Conservation (phyloP, 179 eudicot genomes). For the Corrigiola litoralis region DNA sequence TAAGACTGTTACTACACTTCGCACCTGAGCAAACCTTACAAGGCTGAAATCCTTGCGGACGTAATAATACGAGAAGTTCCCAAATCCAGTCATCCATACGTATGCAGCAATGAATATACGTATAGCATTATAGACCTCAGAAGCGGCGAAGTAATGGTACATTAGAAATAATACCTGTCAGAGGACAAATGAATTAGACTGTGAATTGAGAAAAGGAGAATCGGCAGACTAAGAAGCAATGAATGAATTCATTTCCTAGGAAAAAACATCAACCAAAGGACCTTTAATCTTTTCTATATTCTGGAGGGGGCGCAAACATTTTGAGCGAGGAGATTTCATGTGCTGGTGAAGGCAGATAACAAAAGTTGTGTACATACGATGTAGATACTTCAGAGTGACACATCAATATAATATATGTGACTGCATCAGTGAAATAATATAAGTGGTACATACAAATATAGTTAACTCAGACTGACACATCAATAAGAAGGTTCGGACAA, state of each 20-base stretch:
- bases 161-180: constrained; percentile 78
- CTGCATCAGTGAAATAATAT: no score
- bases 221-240: neutral
- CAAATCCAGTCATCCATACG: constrained; percentile 99
- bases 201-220: constrained; percentile 7
- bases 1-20: constrained; percentile 6
- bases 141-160: constrained; percentile 94
- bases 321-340: no score
- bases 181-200: constrained; percentile 2
- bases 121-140: constrained; percentile 88
- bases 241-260: neutral
- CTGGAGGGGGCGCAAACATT: no score
- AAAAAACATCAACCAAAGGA: neutral
- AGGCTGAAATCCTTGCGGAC: constrained; percentile 88
- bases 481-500: no score
- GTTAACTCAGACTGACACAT: no score
- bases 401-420: no score
- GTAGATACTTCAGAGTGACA: no score
- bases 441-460: no score
- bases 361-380: no score
- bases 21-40: constrained; percentile 91
- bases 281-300: neutral
- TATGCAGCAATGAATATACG: constrained; percentile 87
- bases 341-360: no score
- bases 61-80: constrained; percentile 97